Evolutionary conservation across 2,329 filamentous ascomycete genomes (phyloP).

Genomic region (Fusarium sp.): DNA sequence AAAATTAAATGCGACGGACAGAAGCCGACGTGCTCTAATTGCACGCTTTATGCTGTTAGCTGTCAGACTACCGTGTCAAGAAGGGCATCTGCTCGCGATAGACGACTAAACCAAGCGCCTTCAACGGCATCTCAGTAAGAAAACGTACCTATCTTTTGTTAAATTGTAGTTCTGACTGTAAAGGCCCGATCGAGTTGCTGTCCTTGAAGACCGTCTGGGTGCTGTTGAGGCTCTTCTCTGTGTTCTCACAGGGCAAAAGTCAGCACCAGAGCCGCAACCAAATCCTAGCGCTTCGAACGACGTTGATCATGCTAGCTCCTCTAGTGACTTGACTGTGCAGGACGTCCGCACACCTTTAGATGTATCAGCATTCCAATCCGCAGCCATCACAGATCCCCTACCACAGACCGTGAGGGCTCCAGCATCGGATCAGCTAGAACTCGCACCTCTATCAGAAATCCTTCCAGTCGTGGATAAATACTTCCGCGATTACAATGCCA

Average conservation of each 20-base stretch:
- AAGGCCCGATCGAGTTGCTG: conserved; percentile 30
- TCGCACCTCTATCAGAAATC: conserved; percentile 36
- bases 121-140: conserved; percentile 5
- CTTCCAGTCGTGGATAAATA: conserved; percentile 40
- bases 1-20: conserved; percentile 57
- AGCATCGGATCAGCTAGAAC: conserved; percentile 15
- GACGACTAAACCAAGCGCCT: not conserved
- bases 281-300: not conserved
- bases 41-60: conserved; percentile 51
- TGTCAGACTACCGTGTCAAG: conserved; percentile 43
- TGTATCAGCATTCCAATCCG: not conserved
- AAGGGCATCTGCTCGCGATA: conserved; percentile 9
- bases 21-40: conserved; percentile 57
- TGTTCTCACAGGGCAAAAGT: not conserved
- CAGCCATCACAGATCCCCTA: not conserved
- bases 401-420: not conserved
- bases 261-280: not conserved
- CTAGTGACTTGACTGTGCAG: not conserved
- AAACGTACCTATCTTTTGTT: no score
- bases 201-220: conserved; percentile 38
- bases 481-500: conserved; percentile 34
- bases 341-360: not conserved
- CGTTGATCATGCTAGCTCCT: not conserved
- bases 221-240: conserved; percentile 36
- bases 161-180: not conserved